Evolutionary conservation across 331 rosid species (phyloP).

Genomic region (Saraca asoca): DNA sequence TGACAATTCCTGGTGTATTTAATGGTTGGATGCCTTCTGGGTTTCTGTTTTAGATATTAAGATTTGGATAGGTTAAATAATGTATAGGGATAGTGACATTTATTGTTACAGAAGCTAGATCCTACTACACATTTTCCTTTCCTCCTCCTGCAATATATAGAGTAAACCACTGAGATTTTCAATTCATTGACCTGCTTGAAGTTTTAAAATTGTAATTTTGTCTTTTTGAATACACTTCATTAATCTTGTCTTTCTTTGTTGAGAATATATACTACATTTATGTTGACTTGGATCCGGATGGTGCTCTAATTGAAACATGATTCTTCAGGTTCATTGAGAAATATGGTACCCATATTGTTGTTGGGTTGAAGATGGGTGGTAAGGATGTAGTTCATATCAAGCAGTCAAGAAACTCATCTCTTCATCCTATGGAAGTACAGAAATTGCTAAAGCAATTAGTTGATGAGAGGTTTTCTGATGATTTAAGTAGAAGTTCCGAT

Average conservation of each 20-base stretch:
- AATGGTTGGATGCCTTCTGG: not conserved
- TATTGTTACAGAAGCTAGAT: not conserved
- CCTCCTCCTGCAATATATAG: not conserved
- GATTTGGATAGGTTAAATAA: not conserved
- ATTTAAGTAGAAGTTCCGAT: constrained; percentile 33
- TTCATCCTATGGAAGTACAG: constrained; percentile 57
- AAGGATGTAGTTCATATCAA: constrained; percentile 57
- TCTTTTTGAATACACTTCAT: not conserved
- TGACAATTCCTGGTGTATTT: not conserved
- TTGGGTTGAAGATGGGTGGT: constrained; percentile 74
- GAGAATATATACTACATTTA: not conserved
- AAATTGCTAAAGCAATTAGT: constrained; percentile 50
- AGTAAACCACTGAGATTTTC: not conserved
- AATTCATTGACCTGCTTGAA: not conserved
- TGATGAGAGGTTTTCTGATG: constrained; percentile 54
- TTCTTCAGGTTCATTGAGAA: constrained; percentile 69
- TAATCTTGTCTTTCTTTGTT: not conserved
- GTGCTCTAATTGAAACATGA: constrained; percentile 13
- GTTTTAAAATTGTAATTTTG: not conserved
- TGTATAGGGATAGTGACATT: not conserved
- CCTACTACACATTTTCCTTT: not conserved
- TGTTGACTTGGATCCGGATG: not conserved
- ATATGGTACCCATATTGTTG: constrained; percentile 69
- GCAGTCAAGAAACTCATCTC: constrained; percentile 50
- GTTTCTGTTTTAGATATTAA: not conserved